A percentile compares a stretch with the other conserved stretches of the same genome.
Evolutionary conservation across 352 stramenopile genomes (phyloP).

Genomic region (Aphanomyces euteiches): DNA sequence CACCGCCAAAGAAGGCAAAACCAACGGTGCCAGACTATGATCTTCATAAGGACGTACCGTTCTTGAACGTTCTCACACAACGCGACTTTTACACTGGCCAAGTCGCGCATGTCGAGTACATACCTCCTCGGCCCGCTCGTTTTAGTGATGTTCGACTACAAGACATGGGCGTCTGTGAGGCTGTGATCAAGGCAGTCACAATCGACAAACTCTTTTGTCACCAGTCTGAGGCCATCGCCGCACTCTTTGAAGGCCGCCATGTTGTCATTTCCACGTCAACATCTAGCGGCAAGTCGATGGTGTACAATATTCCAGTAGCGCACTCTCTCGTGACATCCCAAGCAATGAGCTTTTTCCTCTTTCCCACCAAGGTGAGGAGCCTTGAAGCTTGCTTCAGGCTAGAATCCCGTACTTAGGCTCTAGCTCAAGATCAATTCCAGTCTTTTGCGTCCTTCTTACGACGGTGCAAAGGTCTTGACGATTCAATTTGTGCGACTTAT

Average conservation of each 20-base stretch:
- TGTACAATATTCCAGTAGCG: conserved; percentile 94
- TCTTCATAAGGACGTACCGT: conserved; percentile 35
- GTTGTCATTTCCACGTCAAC: conserved; percentile 95
- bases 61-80: conserved; percentile 48
- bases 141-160: conserved; percentile 37
- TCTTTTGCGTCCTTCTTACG: conserved; percentile 76
- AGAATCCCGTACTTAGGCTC: conserved; percentile 42
- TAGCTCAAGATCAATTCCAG: conserved; percentile 97
- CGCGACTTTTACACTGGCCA: conserved; percentile 67
- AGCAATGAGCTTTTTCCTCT: conserved; percentile 91
- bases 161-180: conserved; percentile 40
- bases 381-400: not conserved
- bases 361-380: conserved; percentile 94
- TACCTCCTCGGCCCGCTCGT: conserved; percentile 42
- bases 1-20: not conserved
- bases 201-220: conserved; percentile 89
- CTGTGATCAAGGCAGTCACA: conserved; percentile 44
- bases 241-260: conserved; percentile 80
- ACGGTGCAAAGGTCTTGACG: conserved; percentile 41
- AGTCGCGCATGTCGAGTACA: conserved; percentile 74
- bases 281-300: conserved; percentile 95
- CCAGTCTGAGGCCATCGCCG: conserved; percentile 85
- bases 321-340: conserved; percentile 47
- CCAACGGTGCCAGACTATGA: not conserved
- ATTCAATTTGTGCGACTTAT: conserved; percentile 60